A percentile compares a stretch with the other conserved stretches of the same genome.
Evolutionary conservation across 345 rosid genomes (phyloP).

Genomic region (Sisymbrium altissimum): DNA sequence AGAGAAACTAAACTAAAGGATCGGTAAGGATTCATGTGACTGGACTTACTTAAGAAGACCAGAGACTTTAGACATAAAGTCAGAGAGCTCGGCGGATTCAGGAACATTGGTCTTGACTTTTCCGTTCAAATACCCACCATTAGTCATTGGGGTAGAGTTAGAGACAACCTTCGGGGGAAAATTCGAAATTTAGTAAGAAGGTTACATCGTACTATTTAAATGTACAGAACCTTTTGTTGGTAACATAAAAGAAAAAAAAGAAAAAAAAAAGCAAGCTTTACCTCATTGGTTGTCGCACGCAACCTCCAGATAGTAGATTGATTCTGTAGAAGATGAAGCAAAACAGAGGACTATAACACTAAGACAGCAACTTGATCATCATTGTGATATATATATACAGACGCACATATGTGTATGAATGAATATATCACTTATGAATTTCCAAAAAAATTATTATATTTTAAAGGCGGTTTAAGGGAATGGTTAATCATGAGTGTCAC

Average conservation of each 20-base stretch:
- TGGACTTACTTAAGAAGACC: slow-evolving; percentile 77
- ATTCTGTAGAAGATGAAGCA: slow-evolving; percentile 33
- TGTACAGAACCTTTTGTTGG: not conserved
- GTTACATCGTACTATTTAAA: not conserved
- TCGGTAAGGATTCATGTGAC: not conserved
- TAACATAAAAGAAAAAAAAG: not conserved
- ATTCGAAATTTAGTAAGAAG: not conserved
- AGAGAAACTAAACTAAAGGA: not conserved
- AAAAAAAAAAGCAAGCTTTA: slow-evolving; percentile 23
- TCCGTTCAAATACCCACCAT: slow-evolving; percentile 36
- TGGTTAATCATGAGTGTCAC: not conserved
- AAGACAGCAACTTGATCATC: slow-evolving; percentile 6
- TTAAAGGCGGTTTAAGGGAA: not conserved
- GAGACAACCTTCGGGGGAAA: slow-evolving; percentile 47
- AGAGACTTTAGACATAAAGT: slow-evolving; percentile 81
- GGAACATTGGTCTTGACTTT: slow-evolving; percentile 45
- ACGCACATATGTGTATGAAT: not conserved
- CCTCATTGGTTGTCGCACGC: slow-evolving; percentile 63
- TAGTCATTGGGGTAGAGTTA: slow-evolving; percentile 44
- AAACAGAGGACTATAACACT: slow-evolving; percentile 5
- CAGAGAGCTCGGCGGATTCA: slow-evolving; percentile 54
- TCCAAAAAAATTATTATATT: not conserved
- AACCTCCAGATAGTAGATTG: slow-evolving; percentile 40
- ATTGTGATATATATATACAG: not conserved
- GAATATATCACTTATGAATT: not conserved